Percentiles rank a stretch among this genome's conserved stretches.
phyloP scores from a whole-genome alignment of 305 asterid genomes.

The Fraxinus sp. region DNA sequence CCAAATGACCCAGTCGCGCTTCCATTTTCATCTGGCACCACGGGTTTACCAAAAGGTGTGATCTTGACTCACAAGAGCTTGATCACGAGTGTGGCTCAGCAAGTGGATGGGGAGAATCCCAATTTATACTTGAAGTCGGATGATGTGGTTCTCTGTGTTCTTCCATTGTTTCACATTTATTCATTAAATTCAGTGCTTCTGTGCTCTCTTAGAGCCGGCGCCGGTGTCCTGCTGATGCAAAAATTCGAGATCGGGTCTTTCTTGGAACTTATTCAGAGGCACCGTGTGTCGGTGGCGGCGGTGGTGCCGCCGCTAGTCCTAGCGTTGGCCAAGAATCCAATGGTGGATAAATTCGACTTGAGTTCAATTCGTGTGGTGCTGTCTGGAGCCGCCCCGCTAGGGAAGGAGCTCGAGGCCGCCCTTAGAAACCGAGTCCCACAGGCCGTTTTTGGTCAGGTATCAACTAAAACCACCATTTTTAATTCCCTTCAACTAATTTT shows the following conservation, averaged over 20 bases:
- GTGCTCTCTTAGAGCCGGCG: conserved; percentile 69
- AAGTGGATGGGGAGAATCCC: conserved; percentile 81
- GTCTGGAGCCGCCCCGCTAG: conserved; percentile 92
- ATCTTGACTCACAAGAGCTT: conserved; percentile 68
- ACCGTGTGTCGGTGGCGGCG: conserved; percentile 73
- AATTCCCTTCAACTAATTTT: conserved; percentile 13
- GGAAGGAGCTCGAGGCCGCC: conserved; percentile 73
- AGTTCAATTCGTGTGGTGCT: conserved; percentile 67
- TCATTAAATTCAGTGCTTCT: conserved; percentile 62
- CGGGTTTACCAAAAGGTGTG: conserved; percentile 80
- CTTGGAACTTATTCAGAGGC: conserved; percentile 59
- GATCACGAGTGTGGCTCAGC: conserved; percentile 69
- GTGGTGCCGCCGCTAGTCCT: conserved; percentile 84
- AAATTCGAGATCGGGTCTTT: conserved; percentile 66
- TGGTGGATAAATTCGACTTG: conserved; percentile 64
- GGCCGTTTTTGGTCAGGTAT: conserved; percentile 76
- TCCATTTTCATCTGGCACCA: conserved; percentile 81
- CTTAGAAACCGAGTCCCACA: conserved; percentile 65
- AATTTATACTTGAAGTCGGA: conserved; percentile 47
- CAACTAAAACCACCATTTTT: conserved; percentile 8
- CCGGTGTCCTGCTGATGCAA: conserved; percentile 57
- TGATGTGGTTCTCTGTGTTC: conserved; percentile 70
- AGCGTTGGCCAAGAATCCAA: conserved; percentile 75
- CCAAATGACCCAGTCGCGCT: conserved; percentile 67
- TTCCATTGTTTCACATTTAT: conserved; percentile 72